phyloP scores from a whole-genome alignment of 192 early-diverging fungal species.

The Coemansia sp. region DNA sequence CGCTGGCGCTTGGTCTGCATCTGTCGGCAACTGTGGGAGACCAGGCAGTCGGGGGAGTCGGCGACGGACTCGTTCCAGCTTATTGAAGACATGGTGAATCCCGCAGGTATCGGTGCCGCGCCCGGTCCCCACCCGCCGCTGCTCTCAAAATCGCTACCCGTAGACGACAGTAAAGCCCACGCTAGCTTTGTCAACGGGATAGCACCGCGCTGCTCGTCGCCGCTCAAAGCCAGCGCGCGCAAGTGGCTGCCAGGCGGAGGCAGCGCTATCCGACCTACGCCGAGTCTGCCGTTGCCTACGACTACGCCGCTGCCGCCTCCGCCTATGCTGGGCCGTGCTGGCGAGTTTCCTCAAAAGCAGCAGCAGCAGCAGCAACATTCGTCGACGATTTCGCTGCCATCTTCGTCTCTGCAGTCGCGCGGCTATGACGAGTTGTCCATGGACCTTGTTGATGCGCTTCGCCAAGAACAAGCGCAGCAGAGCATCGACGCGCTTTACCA shows the following conservation, averaged over 20 bases:
- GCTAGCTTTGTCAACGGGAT: neutral
- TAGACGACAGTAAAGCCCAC: neutral
- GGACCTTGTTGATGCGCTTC: slow-evolving; percentile 17
- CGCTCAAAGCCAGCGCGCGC: slow-evolving; percentile 13
- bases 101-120: neutral
- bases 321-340: slow-evolving; percentile 3
- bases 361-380: slow-evolving; percentile 12
- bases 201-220: neutral
- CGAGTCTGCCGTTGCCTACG: neutral
- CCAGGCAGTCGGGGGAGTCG: slow-evolving; percentile 35
- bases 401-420: neutral
- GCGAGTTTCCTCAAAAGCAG: slow-evolving; percentile 1
- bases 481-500: slow-evolving; percentile 38
- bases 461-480: slow-evolving; percentile 25
- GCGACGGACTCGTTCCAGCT: slow-evolving; percentile 40
- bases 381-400: neutral
- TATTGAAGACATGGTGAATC: slow-evolving; percentile 16
- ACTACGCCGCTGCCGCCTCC: neutral
- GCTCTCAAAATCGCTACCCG: neutral
- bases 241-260: slow-evolving; percentile 21
- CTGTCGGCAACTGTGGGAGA: slow-evolving; percentile 52
- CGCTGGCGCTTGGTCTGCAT: slow-evolving; percentile 51
- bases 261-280: neutral
- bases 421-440: slow-evolving; percentile 12
- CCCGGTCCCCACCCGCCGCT: neutral